Conservation (phyloP, 768 basidiomycete species). For the Lactarius hengduanensis region DNA sequence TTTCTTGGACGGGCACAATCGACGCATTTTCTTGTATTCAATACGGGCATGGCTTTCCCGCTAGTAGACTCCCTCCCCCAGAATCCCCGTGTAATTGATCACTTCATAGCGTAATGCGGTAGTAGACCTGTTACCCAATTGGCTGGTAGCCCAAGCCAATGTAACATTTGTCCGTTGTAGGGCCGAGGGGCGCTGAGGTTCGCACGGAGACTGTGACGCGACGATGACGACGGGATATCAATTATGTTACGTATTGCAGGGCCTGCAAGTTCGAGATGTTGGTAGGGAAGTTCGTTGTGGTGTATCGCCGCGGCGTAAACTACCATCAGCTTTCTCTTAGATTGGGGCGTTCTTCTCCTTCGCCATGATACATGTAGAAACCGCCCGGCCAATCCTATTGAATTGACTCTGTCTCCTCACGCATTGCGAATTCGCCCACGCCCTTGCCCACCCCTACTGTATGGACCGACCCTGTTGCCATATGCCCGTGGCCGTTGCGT, state of each 20-base stretch:
- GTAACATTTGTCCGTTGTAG: not conserved
- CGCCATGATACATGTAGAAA: not conserved
- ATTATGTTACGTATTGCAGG: not conserved
- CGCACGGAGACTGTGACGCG: not conserved
- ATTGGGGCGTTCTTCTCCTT: not conserved
- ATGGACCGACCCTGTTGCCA: not conserved
- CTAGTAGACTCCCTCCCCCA: not conserved
- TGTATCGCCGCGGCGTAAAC: not conserved
- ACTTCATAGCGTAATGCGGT: not conserved
- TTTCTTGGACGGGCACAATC: not conserved
- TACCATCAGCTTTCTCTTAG: not conserved
- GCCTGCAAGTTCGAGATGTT: not conserved
- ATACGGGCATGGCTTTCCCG: not conserved
- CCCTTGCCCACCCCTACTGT: not conserved
- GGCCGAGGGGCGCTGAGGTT: not conserved
- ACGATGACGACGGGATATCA: not conserved
- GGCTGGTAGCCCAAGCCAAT: not conserved
- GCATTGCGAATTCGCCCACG: not conserved
- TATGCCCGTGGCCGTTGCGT: not conserved
- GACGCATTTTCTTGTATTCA: not conserved
- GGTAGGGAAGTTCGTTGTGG: too few species aligned
- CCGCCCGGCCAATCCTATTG: not conserved
- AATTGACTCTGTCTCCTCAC: not conserved
- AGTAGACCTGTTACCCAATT: not conserved
- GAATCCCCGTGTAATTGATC: conserved; percentile 1